Evolutionary conservation across 371 early-diverging fungal genomes (phyloP).

Genomic region (Saksenaea vasiformis): DNA sequence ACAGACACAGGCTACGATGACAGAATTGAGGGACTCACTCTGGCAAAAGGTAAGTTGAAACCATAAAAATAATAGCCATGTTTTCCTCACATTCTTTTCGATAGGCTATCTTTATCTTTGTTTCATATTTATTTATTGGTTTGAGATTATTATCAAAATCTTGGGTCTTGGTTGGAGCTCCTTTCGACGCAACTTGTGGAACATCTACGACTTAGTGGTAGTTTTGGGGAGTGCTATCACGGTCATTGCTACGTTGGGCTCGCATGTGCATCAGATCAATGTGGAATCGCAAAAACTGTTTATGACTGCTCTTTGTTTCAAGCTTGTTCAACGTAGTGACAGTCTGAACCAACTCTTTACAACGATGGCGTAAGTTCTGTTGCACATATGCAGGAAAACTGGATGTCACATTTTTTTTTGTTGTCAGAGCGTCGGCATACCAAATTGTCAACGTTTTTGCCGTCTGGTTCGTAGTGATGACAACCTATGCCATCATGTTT

Average conservation of each 20-base stretch:
- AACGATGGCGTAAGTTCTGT: constrained; percentile 58
- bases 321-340: constrained; percentile 65
- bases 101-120: constrained; percentile 50
- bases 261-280: constrained; percentile 37
- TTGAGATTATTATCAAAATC: constrained; percentile 56
- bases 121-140: constrained; percentile 49
- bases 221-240: constrained; percentile 55
- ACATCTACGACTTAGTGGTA: constrained; percentile 59
- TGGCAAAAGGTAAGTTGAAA: constrained; percentile 31
- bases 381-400: not conserved
- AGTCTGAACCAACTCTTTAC: constrained; percentile 67
- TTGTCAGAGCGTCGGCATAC: constrained; percentile 52
- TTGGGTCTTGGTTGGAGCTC: constrained; percentile 61
- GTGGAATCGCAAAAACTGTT: constrained; percentile 64
- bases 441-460: constrained; percentile 67
- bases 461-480: constrained; percentile 69
- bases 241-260: constrained; percentile 38
- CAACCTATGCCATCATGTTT: constrained; percentile 71
- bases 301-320: constrained; percentile 65
- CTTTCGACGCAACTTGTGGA: constrained; percentile 63
- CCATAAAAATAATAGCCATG: too few relatives aligned
- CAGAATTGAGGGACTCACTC: constrained; percentile 22
- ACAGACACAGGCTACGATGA: constrained; percentile 46
- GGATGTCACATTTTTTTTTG: too few relatives aligned
- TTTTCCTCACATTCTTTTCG: not conserved